phyloP scores from a whole-genome alignment of 179 eudicot genomes.

The Gypsophila paniculata region DNA sequence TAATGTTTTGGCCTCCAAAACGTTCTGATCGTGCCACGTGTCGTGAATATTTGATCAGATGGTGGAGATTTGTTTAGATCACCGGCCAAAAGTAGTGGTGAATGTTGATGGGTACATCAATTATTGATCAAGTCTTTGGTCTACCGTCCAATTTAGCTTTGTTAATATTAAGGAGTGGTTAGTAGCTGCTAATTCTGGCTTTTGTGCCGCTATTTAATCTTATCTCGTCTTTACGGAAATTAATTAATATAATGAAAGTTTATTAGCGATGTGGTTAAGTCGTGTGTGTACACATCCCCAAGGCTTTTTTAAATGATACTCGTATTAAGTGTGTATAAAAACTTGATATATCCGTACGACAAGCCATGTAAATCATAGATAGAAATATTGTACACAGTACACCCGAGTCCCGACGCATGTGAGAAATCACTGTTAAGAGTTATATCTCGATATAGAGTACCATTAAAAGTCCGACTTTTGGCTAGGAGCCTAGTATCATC shows the following conservation, averaged over 20 bases:
- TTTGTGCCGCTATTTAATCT: conserved; percentile 25
- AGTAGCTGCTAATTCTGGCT: conserved; percentile 22
- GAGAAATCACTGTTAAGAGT: too few species aligned
- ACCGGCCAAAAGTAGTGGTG: conserved; percentile 32
- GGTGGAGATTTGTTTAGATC: conserved; percentile 22
- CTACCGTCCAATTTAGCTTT: conserved; percentile 21
- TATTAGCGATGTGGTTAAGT: not conserved
- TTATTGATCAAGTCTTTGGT: conserved; percentile 29
- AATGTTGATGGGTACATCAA: conserved; percentile 22
- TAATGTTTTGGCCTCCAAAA: conserved; percentile 33
- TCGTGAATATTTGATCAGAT: conserved; percentile 21
- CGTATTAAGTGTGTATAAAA: too few species aligned
- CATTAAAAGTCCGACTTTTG: too few species aligned
- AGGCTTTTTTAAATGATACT: too few species aligned
- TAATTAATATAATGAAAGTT: conserved; percentile 8
- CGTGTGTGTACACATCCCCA: not conserved
- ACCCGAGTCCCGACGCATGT: too few species aligned
- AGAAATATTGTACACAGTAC: too few species aligned
- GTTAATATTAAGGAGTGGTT: conserved; percentile 34
- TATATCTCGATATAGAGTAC: too few species aligned
- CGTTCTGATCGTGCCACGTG: conserved; percentile 36
- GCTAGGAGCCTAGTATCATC: too few species aligned
- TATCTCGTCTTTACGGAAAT: conserved; percentile 9
- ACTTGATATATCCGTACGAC: too few species aligned
- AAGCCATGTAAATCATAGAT: too few species aligned